Evolutionary conservation across 768 basidiomycete genomes (phyloP).

Genomic region (Lanmaoa rubissima): DNA sequence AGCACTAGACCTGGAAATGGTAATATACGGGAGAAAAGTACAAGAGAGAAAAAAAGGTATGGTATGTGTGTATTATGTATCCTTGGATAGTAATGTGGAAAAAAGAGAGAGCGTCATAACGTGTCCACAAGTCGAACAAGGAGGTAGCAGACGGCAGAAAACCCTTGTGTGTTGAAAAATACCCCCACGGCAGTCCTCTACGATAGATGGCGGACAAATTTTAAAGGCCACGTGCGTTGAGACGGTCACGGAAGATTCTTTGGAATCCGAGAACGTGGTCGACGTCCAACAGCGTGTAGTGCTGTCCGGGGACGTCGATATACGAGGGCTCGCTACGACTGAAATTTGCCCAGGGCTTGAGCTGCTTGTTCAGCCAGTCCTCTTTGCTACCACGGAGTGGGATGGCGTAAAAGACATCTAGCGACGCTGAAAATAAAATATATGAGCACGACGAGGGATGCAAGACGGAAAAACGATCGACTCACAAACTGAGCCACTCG

Average conservation of each 20-base stretch:
- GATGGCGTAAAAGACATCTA: slow-evolving; percentile 30
- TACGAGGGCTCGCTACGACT: slow-evolving; percentile 23
- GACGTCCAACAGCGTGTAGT: slow-evolving; percentile 32
- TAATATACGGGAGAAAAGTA: not conserved
- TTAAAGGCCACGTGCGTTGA: slow-evolving; percentile 28
- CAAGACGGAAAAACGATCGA: not conserved
- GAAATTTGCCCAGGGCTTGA: slow-evolving; percentile 26
- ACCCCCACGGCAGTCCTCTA: not conserved
- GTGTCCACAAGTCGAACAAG: not conserved
- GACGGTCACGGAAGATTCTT: slow-evolving; percentile 26
- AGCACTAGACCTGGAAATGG: not conserved
- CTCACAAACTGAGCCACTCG: slow-evolving; percentile 27
- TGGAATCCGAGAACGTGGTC: slow-evolving; percentile 31
- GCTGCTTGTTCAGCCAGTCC: slow-evolving; percentile 31
- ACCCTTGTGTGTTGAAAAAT: not conserved
- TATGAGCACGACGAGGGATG: not conserved
- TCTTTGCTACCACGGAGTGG: slow-evolving; percentile 28
- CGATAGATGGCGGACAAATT: not conserved
- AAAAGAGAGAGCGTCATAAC: not conserved
- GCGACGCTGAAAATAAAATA: slow-evolving; percentile 3
- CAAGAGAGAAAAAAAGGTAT: not conserved
- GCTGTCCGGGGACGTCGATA: slow-evolving; percentile 28
- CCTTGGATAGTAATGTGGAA: not conserved
- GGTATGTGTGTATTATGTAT: not conserved
- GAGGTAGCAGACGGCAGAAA: not conserved